A percentile compares a stretch with the other conserved stretches of the same genome.
Evolutionary conservation across 306 rosid genomes (phyloP).

Genomic region (Abrus pulchellus): DNA sequence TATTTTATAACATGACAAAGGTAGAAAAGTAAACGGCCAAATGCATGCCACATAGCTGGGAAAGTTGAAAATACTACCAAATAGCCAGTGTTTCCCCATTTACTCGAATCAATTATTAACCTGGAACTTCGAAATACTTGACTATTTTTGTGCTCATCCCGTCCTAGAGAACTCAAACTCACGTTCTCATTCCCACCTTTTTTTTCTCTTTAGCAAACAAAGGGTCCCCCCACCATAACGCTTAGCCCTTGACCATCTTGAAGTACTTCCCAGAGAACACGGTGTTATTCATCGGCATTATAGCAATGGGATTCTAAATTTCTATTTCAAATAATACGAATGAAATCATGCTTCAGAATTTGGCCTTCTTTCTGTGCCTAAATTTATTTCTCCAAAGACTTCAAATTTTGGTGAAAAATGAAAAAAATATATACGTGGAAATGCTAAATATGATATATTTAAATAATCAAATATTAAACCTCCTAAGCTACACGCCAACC

Average conservation of each 20-base stretch:
- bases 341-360: slow-evolving; percentile 41
- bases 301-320: slow-evolving; percentile 53
- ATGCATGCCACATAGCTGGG: slow-evolving; percentile 18
- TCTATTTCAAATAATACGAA: slow-evolving; percentile 43
- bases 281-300: slow-evolving; percentile 10
- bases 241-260: slow-evolving; percentile 17
- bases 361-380: slow-evolving; percentile 23
- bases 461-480: not conserved
- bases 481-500: not conserved
- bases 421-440: not conserved
- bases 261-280: slow-evolving; percentile 27
- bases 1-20: not conserved
- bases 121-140: slow-evolving; percentile 50
- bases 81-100: not conserved
- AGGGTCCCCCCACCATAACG: slow-evolving; percentile 28
- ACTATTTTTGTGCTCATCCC: slow-evolving; percentile 49
- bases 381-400: not conserved
- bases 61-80: slow-evolving; percentile 12
- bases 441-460: not conserved
- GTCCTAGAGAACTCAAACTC: slow-evolving; percentile 51
- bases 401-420: not conserved
- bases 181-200: not conserved
- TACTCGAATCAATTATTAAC: slow-evolving; percentile 47
- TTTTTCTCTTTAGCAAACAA: slow-evolving; percentile 24
- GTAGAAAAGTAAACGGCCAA: slow-evolving; percentile 14